phyloP scores from a whole-genome alignment of 495 filamentous ascomycete genomes.

The Penicilliopsis zonata region DNA sequence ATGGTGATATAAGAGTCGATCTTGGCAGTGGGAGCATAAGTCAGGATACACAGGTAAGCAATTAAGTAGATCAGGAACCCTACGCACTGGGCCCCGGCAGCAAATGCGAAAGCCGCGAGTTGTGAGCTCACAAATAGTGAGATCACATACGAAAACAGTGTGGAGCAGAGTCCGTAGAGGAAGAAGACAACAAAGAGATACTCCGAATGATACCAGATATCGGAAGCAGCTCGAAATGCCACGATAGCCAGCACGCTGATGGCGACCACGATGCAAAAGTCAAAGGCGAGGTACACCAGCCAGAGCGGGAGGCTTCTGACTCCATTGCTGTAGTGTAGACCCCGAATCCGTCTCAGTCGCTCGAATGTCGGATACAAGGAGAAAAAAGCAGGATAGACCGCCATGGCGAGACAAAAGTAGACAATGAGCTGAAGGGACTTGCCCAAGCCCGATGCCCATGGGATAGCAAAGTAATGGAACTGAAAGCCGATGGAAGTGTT shows the following conservation, averaged over 20 bases:
- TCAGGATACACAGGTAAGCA: conserved; percentile 54
- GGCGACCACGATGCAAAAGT: conserved; percentile 56
- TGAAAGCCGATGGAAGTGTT: conserved; percentile 54
- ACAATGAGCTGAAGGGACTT: conserved; percentile 66
- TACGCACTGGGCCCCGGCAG: conserved; percentile 57
- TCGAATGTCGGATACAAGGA: conserved; percentile 76
- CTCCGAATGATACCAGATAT: conserved; percentile 60
- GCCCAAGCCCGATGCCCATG: conserved; percentile 49
- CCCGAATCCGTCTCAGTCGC: conserved; percentile 61
- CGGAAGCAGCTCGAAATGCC: conserved; percentile 46
- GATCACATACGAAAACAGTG: conserved; percentile 58
- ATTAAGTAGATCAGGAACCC: conserved; percentile 73
- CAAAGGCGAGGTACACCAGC: conserved; percentile 67
- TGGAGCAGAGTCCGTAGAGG: conserved; percentile 62
- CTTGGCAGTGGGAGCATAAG: conserved; percentile 48
- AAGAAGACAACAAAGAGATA: conserved; percentile 68
- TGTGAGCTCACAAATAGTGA: conserved; percentile 59
- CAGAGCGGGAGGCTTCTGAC: conserved; percentile 61
- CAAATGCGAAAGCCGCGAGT: conserved; percentile 61
- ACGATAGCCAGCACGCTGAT: conserved; percentile 46
- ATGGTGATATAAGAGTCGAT: conserved; percentile 47
- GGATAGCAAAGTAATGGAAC: conserved; percentile 58
- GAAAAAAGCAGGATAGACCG: conserved; percentile 72
- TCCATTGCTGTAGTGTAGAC: conserved; percentile 79
- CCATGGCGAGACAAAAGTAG: conserved; percentile 67